Evolutionary conservation across 1,139 yeast genomes (phyloP).

Genomic region (Kodamaea derodonti): DNA sequence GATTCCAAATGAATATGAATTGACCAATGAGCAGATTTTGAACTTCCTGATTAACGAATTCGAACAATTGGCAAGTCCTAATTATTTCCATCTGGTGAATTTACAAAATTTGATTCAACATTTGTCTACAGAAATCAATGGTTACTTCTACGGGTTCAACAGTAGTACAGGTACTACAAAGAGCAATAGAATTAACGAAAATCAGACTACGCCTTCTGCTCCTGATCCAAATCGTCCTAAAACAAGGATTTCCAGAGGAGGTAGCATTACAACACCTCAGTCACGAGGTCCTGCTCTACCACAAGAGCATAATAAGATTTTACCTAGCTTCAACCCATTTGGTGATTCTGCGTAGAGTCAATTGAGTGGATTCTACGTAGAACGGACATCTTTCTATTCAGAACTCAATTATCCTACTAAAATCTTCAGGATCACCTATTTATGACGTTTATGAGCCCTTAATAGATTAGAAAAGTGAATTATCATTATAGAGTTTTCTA

Average conservation of each 20-base stretch:
- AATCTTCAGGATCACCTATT: too few species aligned
- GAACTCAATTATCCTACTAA: too few species aligned
- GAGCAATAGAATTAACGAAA: neutral
- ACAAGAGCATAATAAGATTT: slow-evolving; percentile 2
- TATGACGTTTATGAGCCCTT: slow-evolving; percentile 1
- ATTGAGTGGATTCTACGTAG: too few species aligned
- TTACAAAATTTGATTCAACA: slow-evolving; percentile 33
- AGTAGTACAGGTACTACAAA: slow-evolving; percentile 10
- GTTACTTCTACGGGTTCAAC: slow-evolving; percentile 43
- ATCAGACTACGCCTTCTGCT: neutral
- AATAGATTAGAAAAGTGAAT: slow-evolving; percentile 3
- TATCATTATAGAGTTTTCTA: slow-evolving; percentile 2
- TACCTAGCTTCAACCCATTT: slow-evolving; percentile 31
- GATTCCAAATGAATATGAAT: slow-evolving; percentile 41
- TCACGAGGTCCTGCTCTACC: neutral
- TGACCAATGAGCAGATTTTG: slow-evolving; percentile 39
- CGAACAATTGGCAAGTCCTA: slow-evolving; percentile 31
- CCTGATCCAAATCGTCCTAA: slow-evolving; percentile 4
- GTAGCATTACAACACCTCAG: neutral
- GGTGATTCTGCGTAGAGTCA: slow-evolving; percentile 18
- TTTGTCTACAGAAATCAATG: slow-evolving; percentile 32
- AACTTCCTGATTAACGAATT: slow-evolving; percentile 40
- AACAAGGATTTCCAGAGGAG: slow-evolving; percentile 3
- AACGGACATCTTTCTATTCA: too few species aligned
- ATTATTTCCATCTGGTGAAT: slow-evolving; percentile 43